Evolutionary conservation across 140 eudicot genomes (phyloP), one percentile per base, ranked within the genome.

Genomic region (Erigeron philadelphicus): DNA sequence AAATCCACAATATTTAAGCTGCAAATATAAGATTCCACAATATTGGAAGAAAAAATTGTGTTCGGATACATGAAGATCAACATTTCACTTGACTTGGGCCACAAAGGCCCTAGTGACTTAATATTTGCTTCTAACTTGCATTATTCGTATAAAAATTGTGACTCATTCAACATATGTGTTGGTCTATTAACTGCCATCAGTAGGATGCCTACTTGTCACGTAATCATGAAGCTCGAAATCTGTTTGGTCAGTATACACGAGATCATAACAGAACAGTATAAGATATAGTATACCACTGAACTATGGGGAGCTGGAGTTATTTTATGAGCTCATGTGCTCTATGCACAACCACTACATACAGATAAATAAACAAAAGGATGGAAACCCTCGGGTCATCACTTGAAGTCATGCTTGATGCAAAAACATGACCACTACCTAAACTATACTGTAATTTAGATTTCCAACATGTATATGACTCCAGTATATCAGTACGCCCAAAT

Each of bases 391-490:
- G 35, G 16, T 60, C 60, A 58, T 50, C 43, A 1, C 15, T 72
- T 61, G 11, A 35, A 72, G 7, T 35, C 76, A 70, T 57, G 67
- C 45, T 56, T 8, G 16, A 13, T 43, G 75, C 67, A 52, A 21
- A 61, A 72, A 40, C 70, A 72, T 48, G 70, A 74, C 58, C 72
- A 65, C 58, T 42, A 11, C 72, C 68, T 62, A 18, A 70, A 11
- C 76, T 58, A 25, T 11, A 61, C 17, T 23, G 65, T 18, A 12
- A 45, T 55, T 38, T 40, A 11, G 8, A 60, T 41, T 52, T 31
- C 18, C 66, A 46, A 47, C 72, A 70, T 69, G 54, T 50, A 66
- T 66, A 72, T 6, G 71, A 45, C 67, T 62, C 68, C 57, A 79
- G 11, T 48, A 63, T 56, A 63, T 77, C 21, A 11, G 16, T 53